These are phyloP conservation scores for Halophytophthora batemanensis DNA, from an alignment of 352 stramenopile genomes.

Conservation along the genomic window DNA sequence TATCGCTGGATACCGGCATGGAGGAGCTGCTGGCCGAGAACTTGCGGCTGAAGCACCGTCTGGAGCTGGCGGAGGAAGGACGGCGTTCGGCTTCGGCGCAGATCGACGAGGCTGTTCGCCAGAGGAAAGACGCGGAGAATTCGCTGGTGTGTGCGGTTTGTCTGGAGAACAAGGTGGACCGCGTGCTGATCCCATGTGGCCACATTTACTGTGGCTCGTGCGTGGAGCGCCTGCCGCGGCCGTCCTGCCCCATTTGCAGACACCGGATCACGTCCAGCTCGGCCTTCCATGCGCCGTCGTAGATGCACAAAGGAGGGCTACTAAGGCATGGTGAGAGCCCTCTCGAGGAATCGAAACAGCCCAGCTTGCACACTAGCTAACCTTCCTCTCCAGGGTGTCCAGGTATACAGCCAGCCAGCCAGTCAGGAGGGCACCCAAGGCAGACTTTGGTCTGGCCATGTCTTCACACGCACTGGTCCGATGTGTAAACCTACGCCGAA, in stretches of 20 bases:
- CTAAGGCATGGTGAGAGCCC: background rate
- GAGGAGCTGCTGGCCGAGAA: constrained; percentile 69
- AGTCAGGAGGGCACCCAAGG: no score
- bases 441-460: no score
- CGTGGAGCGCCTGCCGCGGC: constrained; percentile 52
- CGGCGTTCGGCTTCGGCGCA: constrained; percentile 51
- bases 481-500: background rate
- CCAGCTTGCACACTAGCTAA: background rate
- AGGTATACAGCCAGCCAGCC: no score
- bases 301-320: constrained; percentile 5
- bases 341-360: no score
- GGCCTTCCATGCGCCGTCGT: constrained; percentile 67
- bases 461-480: no score
- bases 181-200: constrained; percentile 78
- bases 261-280: constrained; percentile 57
- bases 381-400: no score
- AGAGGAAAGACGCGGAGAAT: constrained; percentile 75
- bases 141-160: constrained; percentile 78
- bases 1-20: constrained; percentile 63
- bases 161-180: constrained; percentile 77
- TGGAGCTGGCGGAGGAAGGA: constrained; percentile 65
- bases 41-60: constrained; percentile 48
- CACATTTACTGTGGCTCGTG: constrained; percentile 82
- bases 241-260: constrained; percentile 70
- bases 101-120: constrained; percentile 63